These are phyloP conservation scores for Brasenia schreberi DNA, from an alignment of 164 flowering plant species.

Conservation along the genomic window DNA sequence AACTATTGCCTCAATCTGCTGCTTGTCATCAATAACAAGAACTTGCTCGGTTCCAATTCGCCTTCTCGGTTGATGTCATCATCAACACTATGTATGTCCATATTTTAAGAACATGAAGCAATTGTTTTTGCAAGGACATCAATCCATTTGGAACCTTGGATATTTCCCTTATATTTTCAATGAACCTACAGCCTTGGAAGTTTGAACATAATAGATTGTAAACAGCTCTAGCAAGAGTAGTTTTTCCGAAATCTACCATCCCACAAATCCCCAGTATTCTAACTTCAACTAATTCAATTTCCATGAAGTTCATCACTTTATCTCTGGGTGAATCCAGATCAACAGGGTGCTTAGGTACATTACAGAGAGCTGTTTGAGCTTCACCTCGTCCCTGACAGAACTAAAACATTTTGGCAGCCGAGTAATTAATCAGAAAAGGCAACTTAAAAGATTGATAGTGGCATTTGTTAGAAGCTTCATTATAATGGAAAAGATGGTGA, in stretches of 20 bases:
- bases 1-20: slow-evolving; percentile 8
- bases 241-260: not conserved
- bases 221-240: not conserved
- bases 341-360: not conserved
- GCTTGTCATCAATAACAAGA: slow-evolving; percentile 8
- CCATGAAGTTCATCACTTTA: not conserved
- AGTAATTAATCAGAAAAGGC: not conserved
- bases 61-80: not conserved
- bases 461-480: not conserved
- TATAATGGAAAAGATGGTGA: too few species aligned
- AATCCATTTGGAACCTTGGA: not conserved
- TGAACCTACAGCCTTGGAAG: not conserved
- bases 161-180: not conserved
- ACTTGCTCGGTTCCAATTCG: slow-evolving; percentile 4
- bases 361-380: not conserved
- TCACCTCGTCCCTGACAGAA: not conserved
- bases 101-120: not conserved
- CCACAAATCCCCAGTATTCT: not conserved
- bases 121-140: not conserved
- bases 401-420: not conserved
- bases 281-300: not conserved
- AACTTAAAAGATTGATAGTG: not conserved
- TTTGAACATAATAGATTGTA: not conserved
- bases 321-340: not conserved
- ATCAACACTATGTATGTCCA: not conserved